Evolutionary conservation across 1,139 yeast species (phyloP), one percentile per base, ranked within the genome.

Genomic region (Candida neerlandica): DNA sequence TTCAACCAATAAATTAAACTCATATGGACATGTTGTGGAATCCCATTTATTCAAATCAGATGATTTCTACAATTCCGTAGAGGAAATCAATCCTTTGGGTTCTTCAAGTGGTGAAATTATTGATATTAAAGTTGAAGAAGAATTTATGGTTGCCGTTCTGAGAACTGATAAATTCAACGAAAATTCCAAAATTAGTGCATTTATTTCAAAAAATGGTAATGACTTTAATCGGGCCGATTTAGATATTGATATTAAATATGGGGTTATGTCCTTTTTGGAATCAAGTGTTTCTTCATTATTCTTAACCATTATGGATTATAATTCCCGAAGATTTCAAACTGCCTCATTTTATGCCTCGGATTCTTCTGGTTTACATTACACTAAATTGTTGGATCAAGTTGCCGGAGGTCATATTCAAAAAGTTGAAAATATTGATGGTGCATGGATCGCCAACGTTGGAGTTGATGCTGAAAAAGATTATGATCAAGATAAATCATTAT

Each of bases 381-480:
- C 70, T 15, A 75, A 74, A 52, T 57, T 80, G 9, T 60, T 82
- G 43, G 80, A 76, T 6, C 64, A 76, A 37, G 72, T 82, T 23
- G 69, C 70, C 43, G 67, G 75, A 16, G 73, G 72, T 19, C 72
- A 77, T 18, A 61, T 84, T 19, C 76, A 74, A 40, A 81, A 81
- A 54, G 74, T 85, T 9, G 78, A 82, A 54, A 77, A 77, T n/a
- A 73, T 86, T 39, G 91, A 86, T 53, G 95, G 95, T 12, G 81
- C 82, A 16, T 81, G 90, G 85, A 62, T 86, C 43, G 81, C 84
- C n/a, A 80, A 80, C 55, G 58, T 60, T 14, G 58, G 74, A 16
- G 59, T 67, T 16, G 67, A 65, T 10, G 68, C 64, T 10, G 34
- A 30, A 2, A 53, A 47, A 16, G 54, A 52, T 12, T 49, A 47